These are phyloP conservation scores for Tulasnella sp. DNA, from an alignment of 768 basidiomycete genomes.

Conservation along the genomic window DNA sequence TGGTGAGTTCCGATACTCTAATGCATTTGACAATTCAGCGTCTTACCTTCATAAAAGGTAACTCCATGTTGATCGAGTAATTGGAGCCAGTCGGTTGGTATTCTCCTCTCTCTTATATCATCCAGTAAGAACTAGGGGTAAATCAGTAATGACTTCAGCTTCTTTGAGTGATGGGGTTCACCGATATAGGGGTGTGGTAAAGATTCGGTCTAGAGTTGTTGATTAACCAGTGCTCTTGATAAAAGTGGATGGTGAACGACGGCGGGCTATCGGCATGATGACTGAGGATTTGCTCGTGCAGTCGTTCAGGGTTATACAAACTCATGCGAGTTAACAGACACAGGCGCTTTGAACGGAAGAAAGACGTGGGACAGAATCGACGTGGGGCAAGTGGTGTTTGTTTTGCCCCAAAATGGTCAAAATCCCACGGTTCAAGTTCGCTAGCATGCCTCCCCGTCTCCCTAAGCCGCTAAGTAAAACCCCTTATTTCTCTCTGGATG, in stretches of 20 bases:
- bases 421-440: too few species aligned
- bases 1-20: not conserved
- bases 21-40: too few species aligned
- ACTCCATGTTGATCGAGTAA: slow-evolving; percentile 59
- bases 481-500: not conserved
- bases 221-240: slow-evolving; percentile 69
- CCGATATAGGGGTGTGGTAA: slow-evolving; percentile 32
- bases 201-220: slow-evolving; percentile 36
- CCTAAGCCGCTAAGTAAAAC: not conserved
- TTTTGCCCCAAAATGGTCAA: too few species aligned
- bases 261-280: slow-evolving; percentile 31
- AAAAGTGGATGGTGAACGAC: slow-evolving; percentile 66
- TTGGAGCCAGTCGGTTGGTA: slow-evolving; percentile 76
- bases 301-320: slow-evolving; percentile 14
- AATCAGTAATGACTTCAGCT: slow-evolving; percentile 13
- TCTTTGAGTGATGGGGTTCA: slow-evolving; percentile 68
- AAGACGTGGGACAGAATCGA: too few species aligned
- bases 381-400: too few species aligned
- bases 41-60: slow-evolving; percentile 73
- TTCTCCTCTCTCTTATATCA: slow-evolving; percentile 68
- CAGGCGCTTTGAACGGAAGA: too few species aligned
- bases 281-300: slow-evolving; percentile 11
- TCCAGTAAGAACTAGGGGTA: slow-evolving; percentile 54
- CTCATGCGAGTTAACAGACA: too few species aligned
- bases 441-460: slow-evolving; percentile 2